These are phyloP conservation scores for Kwoniella sp. DNA, from an alignment of 768 basidiomycete species.

Conservation along the genomic window DNA sequence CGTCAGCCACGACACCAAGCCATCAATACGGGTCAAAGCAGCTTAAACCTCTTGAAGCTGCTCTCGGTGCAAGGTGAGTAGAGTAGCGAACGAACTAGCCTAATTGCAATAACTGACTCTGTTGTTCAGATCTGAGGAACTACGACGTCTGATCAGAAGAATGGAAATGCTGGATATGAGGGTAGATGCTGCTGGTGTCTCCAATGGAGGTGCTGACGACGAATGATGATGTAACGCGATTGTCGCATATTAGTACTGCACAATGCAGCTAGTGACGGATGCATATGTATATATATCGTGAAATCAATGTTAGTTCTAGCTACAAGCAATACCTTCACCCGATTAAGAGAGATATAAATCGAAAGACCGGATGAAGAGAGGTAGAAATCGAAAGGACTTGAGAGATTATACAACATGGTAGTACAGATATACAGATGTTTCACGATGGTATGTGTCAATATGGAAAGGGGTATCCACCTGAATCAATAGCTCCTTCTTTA, in stretches of 20 bases:
- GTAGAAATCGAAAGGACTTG: no score
- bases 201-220: not conserved
- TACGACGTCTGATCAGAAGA: conserved; percentile 30
- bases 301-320: not conserved
- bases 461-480: no score
- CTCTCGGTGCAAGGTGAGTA: conserved; percentile 20
- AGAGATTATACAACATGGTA: no score
- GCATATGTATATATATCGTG: not conserved
- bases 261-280: not conserved
- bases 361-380: no score
- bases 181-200: conserved; percentile 16
- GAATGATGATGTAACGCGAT: not conserved
- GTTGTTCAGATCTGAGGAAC: conserved; percentile 41
- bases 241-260: no score
- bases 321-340: not conserved
- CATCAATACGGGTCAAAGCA: conserved; percentile 18
- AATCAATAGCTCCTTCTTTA: no score
- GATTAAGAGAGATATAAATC: not conserved
- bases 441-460: no score
- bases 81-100: no score
- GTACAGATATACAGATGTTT: no score
- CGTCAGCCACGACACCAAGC: not conserved
- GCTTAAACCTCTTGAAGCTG: conserved; percentile 36
- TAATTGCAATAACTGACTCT: no score
- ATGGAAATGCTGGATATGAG: conserved; percentile 35